Conservation (phyloP, 1,139 yeast species). For the Zygosaccharomyces pseudobailii region DNA sequence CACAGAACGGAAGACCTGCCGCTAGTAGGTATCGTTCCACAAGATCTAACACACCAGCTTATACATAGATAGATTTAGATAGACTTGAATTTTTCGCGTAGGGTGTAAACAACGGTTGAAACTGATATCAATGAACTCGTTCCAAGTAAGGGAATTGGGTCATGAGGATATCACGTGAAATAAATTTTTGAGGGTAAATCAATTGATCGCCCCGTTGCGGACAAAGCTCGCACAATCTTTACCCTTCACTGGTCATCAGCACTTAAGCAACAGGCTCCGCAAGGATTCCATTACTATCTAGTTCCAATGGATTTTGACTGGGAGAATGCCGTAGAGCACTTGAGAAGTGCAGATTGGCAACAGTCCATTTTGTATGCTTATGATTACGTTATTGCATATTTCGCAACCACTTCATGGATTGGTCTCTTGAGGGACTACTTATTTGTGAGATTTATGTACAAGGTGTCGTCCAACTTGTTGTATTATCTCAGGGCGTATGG, state of each 20-base stretch:
- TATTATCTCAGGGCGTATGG: conserved; percentile 40
- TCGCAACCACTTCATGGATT: conserved; percentile 16
- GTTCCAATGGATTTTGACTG: neutral
- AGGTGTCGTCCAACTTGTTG: conserved; percentile 7
- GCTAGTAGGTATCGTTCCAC: conserved; percentile 9
- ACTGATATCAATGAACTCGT: too few relatives aligned
- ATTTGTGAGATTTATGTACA: conserved; percentile 13
- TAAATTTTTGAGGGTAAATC: neutral
- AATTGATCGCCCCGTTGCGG: neutral
- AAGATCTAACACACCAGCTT: conserved; percentile 24
- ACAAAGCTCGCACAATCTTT: neutral
- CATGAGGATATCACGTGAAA: neutral
- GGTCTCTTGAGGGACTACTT: conserved; percentile 21
- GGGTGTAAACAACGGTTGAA: neutral
- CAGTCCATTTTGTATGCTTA: neutral
- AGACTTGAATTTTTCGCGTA: neutral
- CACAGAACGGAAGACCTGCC: conserved; percentile 12
- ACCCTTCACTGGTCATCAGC: neutral
- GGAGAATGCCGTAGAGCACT: neutral
- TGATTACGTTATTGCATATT: conserved; percentile 8
- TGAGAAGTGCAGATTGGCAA: conserved; percentile 1
- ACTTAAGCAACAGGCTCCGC: neutral
- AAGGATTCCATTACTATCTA: neutral
- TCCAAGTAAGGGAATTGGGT: neutral
- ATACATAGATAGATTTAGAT: conserved; percentile 13